Evolutionary conservation across 257 asterid genomes (phyloP), one percentile per base, ranked within the genome.

Genomic region (Plantago major): DNA sequence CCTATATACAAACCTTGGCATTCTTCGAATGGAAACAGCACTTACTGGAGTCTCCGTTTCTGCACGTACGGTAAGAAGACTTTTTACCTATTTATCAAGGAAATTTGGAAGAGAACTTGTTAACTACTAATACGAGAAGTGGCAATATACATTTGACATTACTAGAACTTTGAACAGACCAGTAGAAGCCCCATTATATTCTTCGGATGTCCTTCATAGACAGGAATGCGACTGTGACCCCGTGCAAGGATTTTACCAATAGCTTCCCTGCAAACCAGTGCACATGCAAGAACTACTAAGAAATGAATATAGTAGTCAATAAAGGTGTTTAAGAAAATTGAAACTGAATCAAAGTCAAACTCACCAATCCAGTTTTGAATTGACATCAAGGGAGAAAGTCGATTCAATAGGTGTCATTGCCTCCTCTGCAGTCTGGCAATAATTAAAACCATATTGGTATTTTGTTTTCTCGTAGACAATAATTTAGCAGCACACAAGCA

Each of bases 391-490:
- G 46, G 97, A 89, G 76, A 93, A 93, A 13, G 97, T 93, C 33
- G 97, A 93, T 74, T 89, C 99, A 57, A 93, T 87, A 42, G 99
- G 99, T 13, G 97, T 89, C 97, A 93, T 93, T 33, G 99, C 99
- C 76, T 80, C 97, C 79, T 84, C 90, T 40, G 96, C 96, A 58
- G 97, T 93, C 99, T 93, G 85, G 70, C 72, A 3, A 46, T 54
- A 38, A 54, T 61, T 44, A 57, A 71, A 69, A 72, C 51, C 30
- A 69, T 18, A 10, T 51, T 40, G 62, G 54, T 47, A 54, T 63
- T 19, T 47, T 11, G 11, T 37, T 60, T 61, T 11, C 48, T 6
- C n/a, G 10, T 61, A 56, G n/a, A 63, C 28, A 58, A 33, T 8
- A 43, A 26, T 11, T n/a, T 16, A 65, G 9, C 17, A 46, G 9